A percentile compares a stretch with the other conserved stretches of the same genome.
phyloP scores from a whole-genome alignment of 1,284 basidiomycete species.

The Ustilago cynodontis region DNA sequence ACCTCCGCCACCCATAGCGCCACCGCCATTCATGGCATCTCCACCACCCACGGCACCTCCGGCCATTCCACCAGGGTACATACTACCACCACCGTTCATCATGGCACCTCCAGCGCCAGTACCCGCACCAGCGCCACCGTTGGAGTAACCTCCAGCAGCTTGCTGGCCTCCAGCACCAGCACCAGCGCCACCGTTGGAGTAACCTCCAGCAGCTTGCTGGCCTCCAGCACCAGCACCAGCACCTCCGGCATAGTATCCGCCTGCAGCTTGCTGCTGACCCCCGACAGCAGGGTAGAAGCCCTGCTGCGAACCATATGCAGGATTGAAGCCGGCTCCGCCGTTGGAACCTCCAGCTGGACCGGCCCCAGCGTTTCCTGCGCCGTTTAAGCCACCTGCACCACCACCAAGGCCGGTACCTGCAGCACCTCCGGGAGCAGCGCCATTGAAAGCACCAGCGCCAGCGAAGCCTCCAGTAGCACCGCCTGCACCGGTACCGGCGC shows the following conservation, averaged over 20 bases:
- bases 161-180: not conserved
- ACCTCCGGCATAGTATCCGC: not conserved
- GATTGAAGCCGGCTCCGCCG: not conserved
- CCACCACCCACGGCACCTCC: constrained; percentile 6
- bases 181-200: not conserved
- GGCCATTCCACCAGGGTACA: not conserved
- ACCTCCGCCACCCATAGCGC: not conserved
- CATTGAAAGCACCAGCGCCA: not conserved
- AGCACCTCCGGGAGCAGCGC: not conserved
- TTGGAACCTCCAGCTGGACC: not conserved
- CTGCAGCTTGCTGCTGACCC: not conserved
- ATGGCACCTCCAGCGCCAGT: not conserved
- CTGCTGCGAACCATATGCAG: not conserved
- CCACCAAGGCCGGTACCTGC: not conserved
- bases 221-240: constrained; percentile 4
- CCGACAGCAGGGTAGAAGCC: not conserved
- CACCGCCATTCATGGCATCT: not conserved
- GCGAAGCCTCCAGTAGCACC: not conserved
- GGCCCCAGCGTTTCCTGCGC: not conserved
- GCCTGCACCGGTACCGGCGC: not conserved
- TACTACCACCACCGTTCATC: not conserved
- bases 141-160: not conserved
- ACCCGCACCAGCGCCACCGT: not conserved
- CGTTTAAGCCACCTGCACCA: not conserved
- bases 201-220: not conserved